These are phyloP conservation scores for Breynia disticha DNA, from an alignment of 441 rosid species.

Conservation along the genomic window DNA sequence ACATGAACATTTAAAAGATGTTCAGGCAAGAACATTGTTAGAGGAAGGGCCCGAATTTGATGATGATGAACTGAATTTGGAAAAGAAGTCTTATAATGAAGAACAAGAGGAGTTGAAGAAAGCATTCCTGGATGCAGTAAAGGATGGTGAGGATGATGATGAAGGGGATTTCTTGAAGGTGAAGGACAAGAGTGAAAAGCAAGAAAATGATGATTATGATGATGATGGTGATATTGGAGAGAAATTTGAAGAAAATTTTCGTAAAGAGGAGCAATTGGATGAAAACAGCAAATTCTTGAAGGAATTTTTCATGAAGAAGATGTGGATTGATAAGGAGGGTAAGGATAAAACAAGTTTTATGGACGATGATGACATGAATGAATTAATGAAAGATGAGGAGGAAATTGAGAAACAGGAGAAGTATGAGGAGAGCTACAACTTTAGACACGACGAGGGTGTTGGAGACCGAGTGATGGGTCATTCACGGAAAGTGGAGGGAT, in stretches of 20 bases:
- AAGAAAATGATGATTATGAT: constrained; percentile 22
- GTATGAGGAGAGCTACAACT: constrained; percentile 38
- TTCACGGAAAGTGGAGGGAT: constrained; percentile 61
- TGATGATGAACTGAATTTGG: constrained; percentile 13
- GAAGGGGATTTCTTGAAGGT: constrained; percentile 32
- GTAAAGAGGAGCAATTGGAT: constrained; percentile 35
- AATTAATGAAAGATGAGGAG: constrained; percentile 46
- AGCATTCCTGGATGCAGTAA: constrained; percentile 44
- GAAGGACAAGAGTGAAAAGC: constrained; percentile 28
- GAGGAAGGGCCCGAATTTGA: constrained; percentile 50
- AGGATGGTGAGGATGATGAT: constrained; percentile 27
- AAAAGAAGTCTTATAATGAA: constrained; percentile 39
- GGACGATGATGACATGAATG: constrained; percentile 29
- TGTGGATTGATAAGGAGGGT: constrained; percentile 63
- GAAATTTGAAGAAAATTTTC: constrained; percentile 61
- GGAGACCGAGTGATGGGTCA: constrained; percentile 68
- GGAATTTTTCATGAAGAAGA: constrained; percentile 53
- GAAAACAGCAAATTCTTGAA: constrained; percentile 48
- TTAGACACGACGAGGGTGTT: constrained; percentile 55
- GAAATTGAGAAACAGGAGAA: constrained; percentile 47
- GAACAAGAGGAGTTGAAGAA: constrained; percentile 53
- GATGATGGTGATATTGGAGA: constrained; percentile 31
- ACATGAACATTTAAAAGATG: constrained; percentile 57
- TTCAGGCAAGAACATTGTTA: constrained; percentile 47
- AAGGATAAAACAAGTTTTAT: constrained; percentile 11